Evolutionary conservation across 2,329 filamentous ascomycete species (phyloP).

Genomic region (Ramularia endophylla): DNA sequence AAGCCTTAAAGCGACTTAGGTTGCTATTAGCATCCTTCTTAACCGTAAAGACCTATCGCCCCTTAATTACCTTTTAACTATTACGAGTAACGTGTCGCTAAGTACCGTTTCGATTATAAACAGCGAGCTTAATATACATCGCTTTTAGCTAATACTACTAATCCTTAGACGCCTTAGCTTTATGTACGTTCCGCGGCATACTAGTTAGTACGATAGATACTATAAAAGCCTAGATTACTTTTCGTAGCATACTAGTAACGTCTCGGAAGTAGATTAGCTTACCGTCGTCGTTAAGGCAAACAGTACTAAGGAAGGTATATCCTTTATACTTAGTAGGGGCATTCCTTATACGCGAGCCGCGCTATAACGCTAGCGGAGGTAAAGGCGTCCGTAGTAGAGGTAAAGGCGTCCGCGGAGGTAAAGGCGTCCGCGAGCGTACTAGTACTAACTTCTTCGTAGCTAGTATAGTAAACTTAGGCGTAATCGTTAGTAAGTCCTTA

Average conservation of each 20-base stretch:
- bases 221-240: neutral
- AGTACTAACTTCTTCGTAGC: no score
- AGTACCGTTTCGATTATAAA: neutral
- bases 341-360: no score
- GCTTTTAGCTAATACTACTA: neutral
- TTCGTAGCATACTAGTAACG: neutral
- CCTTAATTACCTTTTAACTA: neutral
- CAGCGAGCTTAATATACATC: neutral
- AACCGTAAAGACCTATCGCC: neutral
- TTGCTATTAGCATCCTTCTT: neutral
- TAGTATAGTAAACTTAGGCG: no score
- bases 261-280: no score
- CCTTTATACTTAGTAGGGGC: no score
- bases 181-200: neutral
- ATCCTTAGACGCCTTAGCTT: neutral
- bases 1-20: neutral
- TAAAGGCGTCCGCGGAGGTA: no score
- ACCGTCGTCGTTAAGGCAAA: no score
- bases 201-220: neutral
- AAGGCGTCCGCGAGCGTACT: no score
- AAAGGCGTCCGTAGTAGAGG: no score
- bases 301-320: no score
- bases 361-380: no score
- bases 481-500: neutral
- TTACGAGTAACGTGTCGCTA: neutral